Percentiles rank a stretch among this genome's conserved stretches.
These are phyloP conservation scores for Ascochyta pisi DNA, from an alignment of 2,329 filamentous ascomycete genomes.

Conservation along the genomic window DNA sequence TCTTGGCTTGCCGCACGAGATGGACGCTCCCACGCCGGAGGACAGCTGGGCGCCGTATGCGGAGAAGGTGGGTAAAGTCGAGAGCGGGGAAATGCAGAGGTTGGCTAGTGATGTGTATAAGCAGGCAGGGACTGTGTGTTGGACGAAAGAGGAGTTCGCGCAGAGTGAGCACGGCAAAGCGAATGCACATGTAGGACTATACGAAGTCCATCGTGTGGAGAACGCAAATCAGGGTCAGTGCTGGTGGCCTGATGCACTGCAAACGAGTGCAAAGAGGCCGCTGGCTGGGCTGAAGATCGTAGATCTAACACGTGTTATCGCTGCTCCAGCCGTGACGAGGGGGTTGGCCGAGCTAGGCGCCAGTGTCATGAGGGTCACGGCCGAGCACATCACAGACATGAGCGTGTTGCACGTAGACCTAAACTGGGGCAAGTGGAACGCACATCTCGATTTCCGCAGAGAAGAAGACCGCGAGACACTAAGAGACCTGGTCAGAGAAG, in stretches of 20 bases:
- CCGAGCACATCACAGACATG: slow-evolving; percentile 51
- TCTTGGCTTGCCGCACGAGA: slow-evolving; percentile 45
- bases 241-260: slow-evolving; percentile 53
- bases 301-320: slow-evolving; percentile 59
- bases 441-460: slow-evolving; percentile 53
- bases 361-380: slow-evolving; percentile 55
- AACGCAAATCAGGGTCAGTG: slow-evolving; percentile 39
- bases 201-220: slow-evolving; percentile 44
- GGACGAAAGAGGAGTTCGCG: slow-evolving; percentile 48
- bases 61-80: slow-evolving; percentile 44
- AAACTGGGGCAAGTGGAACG: slow-evolving; percentile 60
- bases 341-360: slow-evolving; percentile 57
- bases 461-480: slow-evolving; percentile 50
- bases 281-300: slow-evolving; percentile 59
- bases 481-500: slow-evolving; percentile 53
- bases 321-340: slow-evolving; percentile 54
- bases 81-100: slow-evolving; percentile 45
- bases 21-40: slow-evolving; percentile 34
- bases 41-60: slow-evolving; percentile 44
- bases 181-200: slow-evolving; percentile 52
- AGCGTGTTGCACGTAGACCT: slow-evolving; percentile 54
- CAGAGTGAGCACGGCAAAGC: slow-evolving; percentile 52
- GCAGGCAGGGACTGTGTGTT: slow-evolving; percentile 52
- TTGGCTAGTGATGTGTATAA: slow-evolving; percentile 48
- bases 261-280: slow-evolving; percentile 48